Base-by-base conservation (phyloP, 768 basidiomycete species). In the Rhodocollybia butyracea region DNA sequence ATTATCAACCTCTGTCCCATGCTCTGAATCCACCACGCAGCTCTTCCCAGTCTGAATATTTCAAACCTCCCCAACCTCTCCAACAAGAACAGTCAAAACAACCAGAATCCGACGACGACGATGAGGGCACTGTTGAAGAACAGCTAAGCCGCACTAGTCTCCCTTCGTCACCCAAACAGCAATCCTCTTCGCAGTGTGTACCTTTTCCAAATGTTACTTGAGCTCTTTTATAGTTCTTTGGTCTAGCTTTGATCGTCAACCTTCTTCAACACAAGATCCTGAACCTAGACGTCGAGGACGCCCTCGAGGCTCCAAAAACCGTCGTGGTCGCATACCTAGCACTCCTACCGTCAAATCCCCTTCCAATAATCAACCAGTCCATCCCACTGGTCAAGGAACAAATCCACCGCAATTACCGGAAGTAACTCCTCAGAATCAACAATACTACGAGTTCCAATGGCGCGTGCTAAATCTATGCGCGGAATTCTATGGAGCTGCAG, bases 381-480 rank as follows among this genome's bases (percentile, higher is more conserved):
- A 48, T 38, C 29, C 24, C 19, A 21, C 47, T n/a, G 32, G 46
- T 11, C 55, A 46, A 46, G 39, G 29, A 32, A 48, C 57, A 46
- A 39, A 40, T 12, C 64, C 62, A 10, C 65, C 66, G 5, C 60
- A 60, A 34, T 53, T 63, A 24, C 62, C 71, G n/a, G 76, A 76
- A 42, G 73, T 84, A 24, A 81, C 80, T 55, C 73, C 83, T 2
- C 82, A 85, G 59, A 88, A 88, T 65, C 85, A 89, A 59, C 83
- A 85, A 63, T 91, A 89, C 67, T 89, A 89, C 68, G 88, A 91
- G 64, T 91, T 91, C 63, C 89, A 91, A 66, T 91, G 89, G 89
- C 83, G 88, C 52, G 82, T 90, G 38, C 68, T 91, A 55, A 89
- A 89, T 63, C 73, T 92, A 38, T 92, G 89, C 68, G 84, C 88